These are phyloP conservation scores for Corymbia citriodora DNA, from an alignment of 441 rosid genomes.

Conservation along the genomic window DNA sequence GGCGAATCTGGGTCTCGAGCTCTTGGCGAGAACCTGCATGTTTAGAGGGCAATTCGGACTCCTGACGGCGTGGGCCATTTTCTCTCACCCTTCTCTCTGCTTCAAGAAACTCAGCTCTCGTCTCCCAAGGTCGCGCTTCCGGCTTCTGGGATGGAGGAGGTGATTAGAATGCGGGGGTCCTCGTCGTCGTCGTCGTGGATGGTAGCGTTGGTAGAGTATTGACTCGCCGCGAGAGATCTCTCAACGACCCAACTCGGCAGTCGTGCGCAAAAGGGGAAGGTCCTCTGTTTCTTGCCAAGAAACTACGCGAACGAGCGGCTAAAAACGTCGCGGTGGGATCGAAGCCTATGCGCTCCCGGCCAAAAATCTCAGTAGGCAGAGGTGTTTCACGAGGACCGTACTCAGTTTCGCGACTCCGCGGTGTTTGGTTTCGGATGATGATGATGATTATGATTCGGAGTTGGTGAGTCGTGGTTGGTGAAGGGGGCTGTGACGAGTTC, in stretches of 20 bases:
- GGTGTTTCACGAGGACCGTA: neutral
- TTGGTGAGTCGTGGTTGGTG: neutral
- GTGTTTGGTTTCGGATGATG: neutral
- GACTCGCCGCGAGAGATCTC: neutral
- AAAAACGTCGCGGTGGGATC: neutral
- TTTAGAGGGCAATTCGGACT: neutral
- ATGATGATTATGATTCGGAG: neutral
- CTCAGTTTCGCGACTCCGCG: accelerated
- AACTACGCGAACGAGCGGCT: neutral
- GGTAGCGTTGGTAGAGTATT: neutral
- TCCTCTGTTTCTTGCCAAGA: neutral
- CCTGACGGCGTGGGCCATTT: neutral
- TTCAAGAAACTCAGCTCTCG: neutral
- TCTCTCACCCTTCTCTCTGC: neutral
- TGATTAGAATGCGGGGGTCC: neutral
- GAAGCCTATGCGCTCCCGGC: neutral
- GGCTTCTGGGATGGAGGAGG: neutral
- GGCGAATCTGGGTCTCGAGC: neutral
- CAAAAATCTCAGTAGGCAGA: neutral
- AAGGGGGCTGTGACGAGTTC: neutral
- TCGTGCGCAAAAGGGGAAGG: neutral
- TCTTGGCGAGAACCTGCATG: neutral
- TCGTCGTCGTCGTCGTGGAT: neutral
- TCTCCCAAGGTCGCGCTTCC: neutral
- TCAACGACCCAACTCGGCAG: neutral